phyloP scores from a whole-genome alignment of 2,329 filamentous ascomycete genomes.

The Zasmidium angulare region DNA sequence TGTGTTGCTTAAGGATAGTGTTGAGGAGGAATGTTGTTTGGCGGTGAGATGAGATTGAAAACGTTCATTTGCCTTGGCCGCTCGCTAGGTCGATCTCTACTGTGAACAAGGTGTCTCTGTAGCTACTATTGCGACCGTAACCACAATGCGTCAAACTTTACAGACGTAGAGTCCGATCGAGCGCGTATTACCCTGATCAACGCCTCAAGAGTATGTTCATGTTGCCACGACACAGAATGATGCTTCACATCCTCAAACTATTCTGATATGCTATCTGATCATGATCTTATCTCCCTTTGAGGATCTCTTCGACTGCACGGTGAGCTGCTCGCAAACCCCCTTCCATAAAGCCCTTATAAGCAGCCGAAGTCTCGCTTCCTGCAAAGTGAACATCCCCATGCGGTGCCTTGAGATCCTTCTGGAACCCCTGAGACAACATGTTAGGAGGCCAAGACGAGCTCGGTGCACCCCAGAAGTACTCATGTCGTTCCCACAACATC shows the following conservation, averaged over 20 bases:
- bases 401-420: background rate
- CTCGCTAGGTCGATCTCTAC: too few species aligned
- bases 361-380: background rate
- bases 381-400: background rate
- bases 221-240: too few species aligned
- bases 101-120: too few species aligned
- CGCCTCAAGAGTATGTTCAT: too few species aligned
- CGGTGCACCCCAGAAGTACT: background rate
- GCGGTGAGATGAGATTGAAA: background rate
- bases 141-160: too few species aligned
- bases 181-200: too few species aligned
- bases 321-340: background rate
- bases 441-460: background rate
- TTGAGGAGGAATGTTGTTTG: slow-evolving; percentile 28
- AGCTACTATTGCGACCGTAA: too few species aligned
- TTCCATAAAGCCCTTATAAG: background rate
- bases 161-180: too few species aligned
- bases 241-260: too few species aligned
- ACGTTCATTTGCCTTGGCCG: too few species aligned
- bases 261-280: background rate
- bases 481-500: background rate
- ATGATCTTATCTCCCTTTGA: background rate
- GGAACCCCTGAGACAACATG: background rate
- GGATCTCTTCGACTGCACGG: background rate
- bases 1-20: slow-evolving; percentile 25